phyloP scores from a whole-genome alignment of 768 basidiomycete genomes.

The Lactarius vividus region DNA sequence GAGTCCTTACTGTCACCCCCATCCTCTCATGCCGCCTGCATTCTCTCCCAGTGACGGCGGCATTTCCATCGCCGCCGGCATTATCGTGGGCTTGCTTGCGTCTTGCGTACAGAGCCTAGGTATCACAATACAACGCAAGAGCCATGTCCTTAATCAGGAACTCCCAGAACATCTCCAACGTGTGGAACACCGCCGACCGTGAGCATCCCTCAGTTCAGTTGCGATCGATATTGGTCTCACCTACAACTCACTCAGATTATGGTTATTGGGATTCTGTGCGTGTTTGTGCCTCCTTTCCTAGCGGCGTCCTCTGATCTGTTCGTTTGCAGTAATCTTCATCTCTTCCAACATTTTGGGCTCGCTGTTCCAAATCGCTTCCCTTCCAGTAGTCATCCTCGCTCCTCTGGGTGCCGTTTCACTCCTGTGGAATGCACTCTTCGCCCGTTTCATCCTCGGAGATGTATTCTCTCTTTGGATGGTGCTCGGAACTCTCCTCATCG shows the following conservation, averaged over 20 bases:
- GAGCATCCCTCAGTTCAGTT: conserved; percentile 34
- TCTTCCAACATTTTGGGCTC: conserved; percentile 87
- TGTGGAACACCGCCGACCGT: conserved; percentile 80
- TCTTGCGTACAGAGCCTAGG: conserved; percentile 89
- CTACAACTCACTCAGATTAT: conserved; percentile 50
- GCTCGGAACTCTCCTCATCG: conserved; percentile 84
- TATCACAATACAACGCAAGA: conserved; percentile 90
- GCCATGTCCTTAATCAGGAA: conserved; percentile 79
- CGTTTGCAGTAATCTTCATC: conserved; percentile 61
- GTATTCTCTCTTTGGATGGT: conserved; percentile 82
- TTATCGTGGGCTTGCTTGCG: conserved; percentile 67
- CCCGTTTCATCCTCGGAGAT: conserved; percentile 79
- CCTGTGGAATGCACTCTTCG: conserved; percentile 93
- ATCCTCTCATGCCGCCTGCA: conserved; percentile 30
- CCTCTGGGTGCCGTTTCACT: conserved; percentile 91
- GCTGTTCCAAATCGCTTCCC: conserved; percentile 87
- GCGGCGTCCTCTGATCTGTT: background rate
- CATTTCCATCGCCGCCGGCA: conserved; percentile 44
- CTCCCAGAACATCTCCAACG: conserved; percentile 62
- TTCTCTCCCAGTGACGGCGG: conserved; percentile 28
- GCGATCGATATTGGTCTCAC: conserved; percentile 6
- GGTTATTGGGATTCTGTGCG: conserved; percentile 78
- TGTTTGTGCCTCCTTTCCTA: conserved; percentile 18
- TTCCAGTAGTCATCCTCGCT: conserved; percentile 92
- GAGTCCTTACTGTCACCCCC: background rate